Base-by-base conservation (phyloP, 108 stramenopile genomes). In the Pseudonitzschia multistriata region DNA sequence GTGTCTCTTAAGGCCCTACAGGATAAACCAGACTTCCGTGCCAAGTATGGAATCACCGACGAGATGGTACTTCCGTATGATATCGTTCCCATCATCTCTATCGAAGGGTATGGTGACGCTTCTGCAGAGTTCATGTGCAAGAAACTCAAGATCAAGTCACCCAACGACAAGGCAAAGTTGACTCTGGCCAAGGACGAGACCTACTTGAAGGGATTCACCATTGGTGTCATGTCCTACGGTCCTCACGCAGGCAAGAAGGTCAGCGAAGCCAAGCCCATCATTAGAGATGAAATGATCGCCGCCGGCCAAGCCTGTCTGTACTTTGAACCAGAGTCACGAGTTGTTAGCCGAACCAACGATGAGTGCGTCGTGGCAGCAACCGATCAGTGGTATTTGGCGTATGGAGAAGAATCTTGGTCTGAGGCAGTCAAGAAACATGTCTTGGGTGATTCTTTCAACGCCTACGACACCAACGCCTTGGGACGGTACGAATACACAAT, bases 341-440 rank as follows among this genome's bases (percentile, higher is more conserved):
- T 99, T 42, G 77, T 99, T 40, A 92, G 90, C 47, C 92, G 98
- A 49, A 96, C 96, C 14, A 97, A 97, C 34, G 97, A 98, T 52
- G 97, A 97, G 72, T 99, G 98, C 78, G 93, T 97, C 27, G 98
- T 99, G 45, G 98, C 98, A 15, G 86, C 94, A 3, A 96, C 97
- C 21, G 97, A 99, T 87, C 98, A 99, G 83, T 99, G 98, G 98
- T 99, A 98, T 70, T 86, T 99, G 63, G 89, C 94, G 27, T 99
- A 99, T 67, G 98, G 97, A 33, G 98, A 97, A 77, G 93, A 96
- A 74, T 84, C 81, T 0, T 96, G 95, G 95, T 78, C 81, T 14
- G 70, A 74, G 25, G 84, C 80, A 28, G 97, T 99, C 35, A 76
- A 79, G 71, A 78, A 82, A 34, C 96, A 98, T 68, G 94, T 99